A percentile compares a stretch with the other conserved stretches of the same genome.
Evolutionary conservation across 257 asterid genomes (phyloP).

Genomic region (Scutellaria barbata): DNA sequence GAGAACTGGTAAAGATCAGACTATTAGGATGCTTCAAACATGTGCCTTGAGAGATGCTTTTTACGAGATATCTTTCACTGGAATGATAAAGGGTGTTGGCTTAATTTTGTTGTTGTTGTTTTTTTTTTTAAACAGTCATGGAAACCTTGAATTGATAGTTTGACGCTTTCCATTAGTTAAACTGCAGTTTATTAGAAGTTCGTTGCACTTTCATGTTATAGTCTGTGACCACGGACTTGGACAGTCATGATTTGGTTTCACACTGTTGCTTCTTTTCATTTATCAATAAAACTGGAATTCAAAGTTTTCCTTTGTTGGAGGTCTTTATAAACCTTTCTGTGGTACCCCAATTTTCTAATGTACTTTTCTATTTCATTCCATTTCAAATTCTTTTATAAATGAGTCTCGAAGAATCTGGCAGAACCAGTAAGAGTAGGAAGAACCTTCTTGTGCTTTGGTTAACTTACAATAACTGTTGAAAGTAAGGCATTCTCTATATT

Average conservation of each 20-base stretch:
- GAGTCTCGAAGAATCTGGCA: constrained; percentile 22
- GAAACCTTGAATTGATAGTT: background rate
- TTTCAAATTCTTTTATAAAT: background rate
- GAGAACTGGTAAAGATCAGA: constrained; percentile 25
- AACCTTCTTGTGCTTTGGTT: constrained; percentile 1
- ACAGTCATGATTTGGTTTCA: constrained; percentile 19
- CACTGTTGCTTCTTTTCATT: constrained; percentile 12
- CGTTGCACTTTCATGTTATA: background rate
- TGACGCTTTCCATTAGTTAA: constrained; percentile 7
- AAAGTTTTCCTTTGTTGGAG: constrained; percentile 10
- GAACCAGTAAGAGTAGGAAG: background rate
- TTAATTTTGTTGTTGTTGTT: background rate
- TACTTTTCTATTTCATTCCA: background rate
- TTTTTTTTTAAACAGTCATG: constrained; percentile 4
- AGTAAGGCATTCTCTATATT: constrained; percentile 8
- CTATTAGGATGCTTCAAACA: constrained; percentile 11
- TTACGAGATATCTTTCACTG: background rate
- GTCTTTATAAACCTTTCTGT: constrained; percentile 11
- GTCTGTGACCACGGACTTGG: constrained; percentile 7
- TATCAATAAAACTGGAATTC: constrained; percentile 7
- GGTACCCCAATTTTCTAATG: constrained; percentile 14
- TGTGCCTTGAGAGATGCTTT: background rate
- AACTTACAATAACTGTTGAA: background rate
- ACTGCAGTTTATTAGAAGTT: constrained; percentile 13
- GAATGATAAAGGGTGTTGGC: background rate